Percentiles rank a stretch among this genome's conserved stretches.
Conservation (phyloP, 768 basidiomycete genomes). For the Agaricus blazei region DNA sequence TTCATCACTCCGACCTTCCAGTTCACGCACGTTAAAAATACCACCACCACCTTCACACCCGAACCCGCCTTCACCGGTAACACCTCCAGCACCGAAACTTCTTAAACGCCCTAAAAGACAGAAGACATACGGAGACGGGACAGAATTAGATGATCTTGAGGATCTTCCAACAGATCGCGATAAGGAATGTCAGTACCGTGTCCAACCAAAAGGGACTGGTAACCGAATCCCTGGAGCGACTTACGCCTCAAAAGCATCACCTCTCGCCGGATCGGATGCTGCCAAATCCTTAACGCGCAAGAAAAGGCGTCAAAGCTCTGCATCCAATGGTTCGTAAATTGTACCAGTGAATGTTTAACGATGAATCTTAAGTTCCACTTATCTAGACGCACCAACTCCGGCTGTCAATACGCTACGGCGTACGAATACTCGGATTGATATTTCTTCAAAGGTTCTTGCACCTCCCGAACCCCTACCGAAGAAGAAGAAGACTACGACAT, state of each 20-base stretch:
- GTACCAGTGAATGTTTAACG: background rate
- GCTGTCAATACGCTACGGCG: slow-evolving; percentile 53
- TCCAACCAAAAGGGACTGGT: slow-evolving; percentile 66
- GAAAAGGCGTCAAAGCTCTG: slow-evolving; percentile 46
- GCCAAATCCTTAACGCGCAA: slow-evolving; percentile 52
- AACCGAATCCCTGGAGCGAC: slow-evolving; percentile 57
- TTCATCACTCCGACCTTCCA: slow-evolving; percentile 33
- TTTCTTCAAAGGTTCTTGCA: slow-evolving; percentile 32
- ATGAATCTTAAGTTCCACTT: slow-evolving; percentile 14
- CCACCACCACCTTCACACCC: slow-evolving; percentile 1
- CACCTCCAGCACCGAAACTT: slow-evolving; percentile 50
- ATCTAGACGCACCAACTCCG: slow-evolving; percentile 29
- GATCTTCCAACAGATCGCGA: slow-evolving; percentile 86
- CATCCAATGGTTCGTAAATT: slow-evolving; percentile 35
- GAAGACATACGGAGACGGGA: slow-evolving; percentile 79
- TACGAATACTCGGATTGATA: slow-evolving; percentile 50
- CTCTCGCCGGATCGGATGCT: slow-evolving; percentile 26
- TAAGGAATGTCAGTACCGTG: slow-evolving; percentile 68
- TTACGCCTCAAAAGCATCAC: slow-evolving; percentile 30
- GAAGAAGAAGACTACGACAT: slow-evolving; percentile 54
- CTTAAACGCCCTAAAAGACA: slow-evolving; percentile 74
- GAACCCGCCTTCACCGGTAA: slow-evolving; percentile 27
- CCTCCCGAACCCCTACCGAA: slow-evolving; percentile 30
- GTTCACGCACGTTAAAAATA: slow-evolving; percentile 15
- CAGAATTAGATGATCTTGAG: slow-evolving; percentile 84